These are phyloP conservation scores for Peronospora destructor DNA, from an alignment of 352 stramenopile species.

Conservation along the genomic window DNA sequence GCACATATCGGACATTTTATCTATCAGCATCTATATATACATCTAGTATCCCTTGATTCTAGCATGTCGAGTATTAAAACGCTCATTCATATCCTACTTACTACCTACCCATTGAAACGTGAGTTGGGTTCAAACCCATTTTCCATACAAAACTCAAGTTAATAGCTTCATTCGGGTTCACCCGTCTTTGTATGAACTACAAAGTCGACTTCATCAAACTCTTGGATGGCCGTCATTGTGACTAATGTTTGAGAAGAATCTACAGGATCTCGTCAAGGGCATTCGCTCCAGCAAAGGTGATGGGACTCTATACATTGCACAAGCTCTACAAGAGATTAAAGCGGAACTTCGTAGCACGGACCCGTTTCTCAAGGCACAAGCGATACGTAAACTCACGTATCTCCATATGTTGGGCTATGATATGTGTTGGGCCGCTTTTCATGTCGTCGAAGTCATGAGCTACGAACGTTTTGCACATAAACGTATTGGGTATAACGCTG, in stretches of 20 bases:
- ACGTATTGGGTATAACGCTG: constrained; percentile 93
- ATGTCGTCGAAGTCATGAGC: constrained; percentile 97
- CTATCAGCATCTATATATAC: too few relatives aligned
- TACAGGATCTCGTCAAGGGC: constrained; percentile 98
- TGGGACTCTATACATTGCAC: constrained; percentile 94
- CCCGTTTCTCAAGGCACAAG: constrained; percentile 94
- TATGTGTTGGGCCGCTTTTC: constrained; percentile 97
- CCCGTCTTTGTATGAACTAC: too few relatives aligned
- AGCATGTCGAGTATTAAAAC: too few relatives aligned
- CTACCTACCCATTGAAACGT: too few relatives aligned
- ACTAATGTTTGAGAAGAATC: constrained; percentile 96
- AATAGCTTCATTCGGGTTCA: constrained; percentile 14
- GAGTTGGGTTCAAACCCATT: constrained; percentile 12
- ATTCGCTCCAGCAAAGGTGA: constrained; percentile 96
- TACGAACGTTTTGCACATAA: constrained; percentile 94
- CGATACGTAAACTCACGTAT: constrained; percentile 95
- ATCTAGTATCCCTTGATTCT: too few relatives aligned
- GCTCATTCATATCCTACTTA: too few relatives aligned
- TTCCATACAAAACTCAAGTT: constrained; percentile 16
- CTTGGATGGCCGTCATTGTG: background rate
- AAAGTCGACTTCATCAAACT: background rate
- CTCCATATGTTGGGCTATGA: constrained; percentile 98
- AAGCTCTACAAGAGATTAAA: constrained; percentile 97
- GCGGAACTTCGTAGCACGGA: constrained; percentile 94
- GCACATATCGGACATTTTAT: too few relatives aligned